phyloP scores from a whole-genome alignment of 2,329 filamentous ascomycete species.

The Trichoderma sp. region DNA sequence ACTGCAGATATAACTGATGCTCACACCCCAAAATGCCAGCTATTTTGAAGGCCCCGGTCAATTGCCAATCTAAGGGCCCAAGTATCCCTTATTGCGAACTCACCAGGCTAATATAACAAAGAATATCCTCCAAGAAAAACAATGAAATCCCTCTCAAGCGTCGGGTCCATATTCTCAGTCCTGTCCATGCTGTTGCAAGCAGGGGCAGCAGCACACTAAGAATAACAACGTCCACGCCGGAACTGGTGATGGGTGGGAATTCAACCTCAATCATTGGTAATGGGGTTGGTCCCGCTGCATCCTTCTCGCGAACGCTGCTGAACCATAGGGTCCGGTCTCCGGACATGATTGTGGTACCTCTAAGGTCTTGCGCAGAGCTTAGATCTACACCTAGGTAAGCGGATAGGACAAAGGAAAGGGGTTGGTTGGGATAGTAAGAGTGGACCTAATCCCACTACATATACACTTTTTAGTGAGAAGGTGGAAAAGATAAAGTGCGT shows the following conservation, averaged over 20 bases:
- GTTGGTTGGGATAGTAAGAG: neutral
- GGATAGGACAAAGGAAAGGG: neutral
- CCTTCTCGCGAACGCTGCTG: neutral
- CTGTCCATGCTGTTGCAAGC: constrained; percentile 26
- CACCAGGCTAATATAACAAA: constrained; percentile 28
- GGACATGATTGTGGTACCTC: neutral
- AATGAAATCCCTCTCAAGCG: constrained; percentile 24
- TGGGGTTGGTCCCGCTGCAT: neutral
- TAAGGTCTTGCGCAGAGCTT: neutral
- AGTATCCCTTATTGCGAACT: neutral
- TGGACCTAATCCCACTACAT: neutral
- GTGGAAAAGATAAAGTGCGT: neutral
- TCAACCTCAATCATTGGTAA: neutral
- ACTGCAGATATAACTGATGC: constrained; percentile 27
- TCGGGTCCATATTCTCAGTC: constrained; percentile 28
- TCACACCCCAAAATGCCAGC: constrained; percentile 27
- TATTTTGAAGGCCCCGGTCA: neutral
- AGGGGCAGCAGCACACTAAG: constrained; percentile 26
- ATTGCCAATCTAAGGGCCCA: neutral
- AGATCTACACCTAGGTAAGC: neutral
- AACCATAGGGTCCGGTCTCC: neutral
- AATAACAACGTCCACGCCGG: constrained; percentile 24
- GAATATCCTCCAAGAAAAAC: constrained; percentile 25
- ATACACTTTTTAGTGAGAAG: neutral
- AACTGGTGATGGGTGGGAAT: constrained; percentile 22